These are phyloP conservation scores for Rhytidiadelphus loreus DNA, from an alignment of 225 moss, liverwort and hornwort species.

Conservation along the genomic window DNA sequence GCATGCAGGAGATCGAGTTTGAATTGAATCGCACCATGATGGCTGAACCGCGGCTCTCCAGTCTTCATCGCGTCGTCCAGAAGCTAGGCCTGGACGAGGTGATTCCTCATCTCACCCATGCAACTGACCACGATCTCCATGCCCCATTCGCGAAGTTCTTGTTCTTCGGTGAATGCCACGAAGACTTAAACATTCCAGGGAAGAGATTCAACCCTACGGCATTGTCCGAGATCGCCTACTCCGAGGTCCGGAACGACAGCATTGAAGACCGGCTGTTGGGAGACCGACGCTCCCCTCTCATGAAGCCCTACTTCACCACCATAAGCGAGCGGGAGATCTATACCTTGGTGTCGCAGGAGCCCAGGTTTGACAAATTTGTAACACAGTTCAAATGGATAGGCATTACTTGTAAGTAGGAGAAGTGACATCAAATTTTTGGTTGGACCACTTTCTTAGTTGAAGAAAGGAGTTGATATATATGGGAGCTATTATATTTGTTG, in stretches of 20 bases:
- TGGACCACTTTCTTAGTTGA: not conserved
- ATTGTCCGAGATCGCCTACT: not conserved
- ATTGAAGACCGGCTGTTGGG: not conserved
- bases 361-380: not conserved
- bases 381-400: not conserved
- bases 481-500: not conserved
- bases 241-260: not conserved
- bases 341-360: not conserved
- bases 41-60: not conserved
- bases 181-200: not conserved
- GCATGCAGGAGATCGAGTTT: not conserved
- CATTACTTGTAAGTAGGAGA: not conserved
- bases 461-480: not conserved
- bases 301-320: not conserved
- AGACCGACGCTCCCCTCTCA: not conserved
- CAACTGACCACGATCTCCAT: not conserved
- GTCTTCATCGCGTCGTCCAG: not conserved
- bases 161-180: not conserved
- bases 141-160: not conserved
- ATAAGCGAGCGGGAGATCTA: not conserved
- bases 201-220: not conserved
- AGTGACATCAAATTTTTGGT: not conserved
- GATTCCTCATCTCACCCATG: not conserved
- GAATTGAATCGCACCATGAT: not conserved
- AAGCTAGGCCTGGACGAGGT: not conserved